Evolutionary conservation across 352 stramenopile genomes (phyloP).

Genomic region (Globisporangium okanoganense): DNA sequence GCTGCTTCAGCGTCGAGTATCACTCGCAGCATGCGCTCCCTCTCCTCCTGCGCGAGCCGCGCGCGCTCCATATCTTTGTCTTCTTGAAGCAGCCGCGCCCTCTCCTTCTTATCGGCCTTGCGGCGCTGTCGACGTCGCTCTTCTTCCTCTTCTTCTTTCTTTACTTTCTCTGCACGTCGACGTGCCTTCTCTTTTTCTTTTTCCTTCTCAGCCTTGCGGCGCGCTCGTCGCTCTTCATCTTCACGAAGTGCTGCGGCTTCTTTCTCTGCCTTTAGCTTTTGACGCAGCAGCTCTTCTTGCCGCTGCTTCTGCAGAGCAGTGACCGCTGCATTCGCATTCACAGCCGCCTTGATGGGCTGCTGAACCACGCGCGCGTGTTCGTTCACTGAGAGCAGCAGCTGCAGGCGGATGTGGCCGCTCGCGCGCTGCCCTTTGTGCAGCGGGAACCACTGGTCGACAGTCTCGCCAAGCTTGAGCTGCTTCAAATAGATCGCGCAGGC

Average conservation of each 20-base stretch:
- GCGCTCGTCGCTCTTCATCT: not conserved
- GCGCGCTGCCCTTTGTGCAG: constrained; percentile 42
- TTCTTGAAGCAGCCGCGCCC: constrained; percentile 1
- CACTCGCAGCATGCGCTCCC: not conserved
- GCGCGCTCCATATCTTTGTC: not conserved
- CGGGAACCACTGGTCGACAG: constrained; percentile 53
- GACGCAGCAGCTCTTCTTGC: constrained; percentile 8
- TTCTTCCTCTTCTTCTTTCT: constrained; percentile 4
- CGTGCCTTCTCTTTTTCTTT: constrained; percentile 9
- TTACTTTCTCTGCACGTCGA: not conserved
- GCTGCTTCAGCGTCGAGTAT: not conserved
- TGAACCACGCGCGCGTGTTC: not conserved
- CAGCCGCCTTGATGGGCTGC: not conserved
- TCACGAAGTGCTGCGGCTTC: not conserved
- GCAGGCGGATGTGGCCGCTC: constrained; percentile 46
- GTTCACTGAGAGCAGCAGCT: constrained; percentile 40
- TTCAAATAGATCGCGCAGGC: constrained; percentile 53
- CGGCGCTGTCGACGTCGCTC: constrained; percentile 3
- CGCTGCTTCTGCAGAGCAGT: constrained; percentile 14
- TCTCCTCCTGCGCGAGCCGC: constrained; percentile 1
- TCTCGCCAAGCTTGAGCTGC: constrained; percentile 40
- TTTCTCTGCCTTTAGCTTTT: constrained; percentile 5
- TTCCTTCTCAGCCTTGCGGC: constrained; percentile 9
- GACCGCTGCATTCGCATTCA: not conserved
- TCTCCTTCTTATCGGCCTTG: constrained; percentile 11